Conservation (phyloP, 495 filamentous ascomycete genomes). For the Daldinia caldariorum region DNA sequence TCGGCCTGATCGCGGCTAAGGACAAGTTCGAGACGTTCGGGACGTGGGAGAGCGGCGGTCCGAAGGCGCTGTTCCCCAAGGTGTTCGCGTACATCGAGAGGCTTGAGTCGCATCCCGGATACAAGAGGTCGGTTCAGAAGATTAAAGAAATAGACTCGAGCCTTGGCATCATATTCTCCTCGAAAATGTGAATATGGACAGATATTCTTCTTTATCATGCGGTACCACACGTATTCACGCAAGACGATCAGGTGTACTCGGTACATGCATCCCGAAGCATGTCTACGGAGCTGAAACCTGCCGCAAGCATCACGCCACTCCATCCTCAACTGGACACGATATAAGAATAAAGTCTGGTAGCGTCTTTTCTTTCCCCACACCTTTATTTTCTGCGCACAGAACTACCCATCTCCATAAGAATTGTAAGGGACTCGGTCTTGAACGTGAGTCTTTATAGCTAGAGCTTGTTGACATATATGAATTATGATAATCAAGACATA, state of each 20-base stretch:
- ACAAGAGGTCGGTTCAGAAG: conserved; percentile 63
- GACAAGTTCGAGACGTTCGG: conserved; percentile 64
- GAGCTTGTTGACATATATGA: too few species aligned
- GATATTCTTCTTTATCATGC: neutral
- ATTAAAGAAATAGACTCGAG: conserved; percentile 69
- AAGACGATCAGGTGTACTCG: neutral
- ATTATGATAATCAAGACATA: too few species aligned
- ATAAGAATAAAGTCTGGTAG: neutral
- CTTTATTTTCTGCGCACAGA: too few species aligned
- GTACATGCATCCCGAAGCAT: neutral
- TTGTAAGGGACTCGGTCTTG: too few species aligned
- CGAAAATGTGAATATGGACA: conserved; percentile 9
- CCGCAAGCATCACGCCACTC: neutral
- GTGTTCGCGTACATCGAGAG: conserved; percentile 69
- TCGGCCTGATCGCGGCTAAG: conserved; percentile 70
- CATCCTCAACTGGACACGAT: neutral
- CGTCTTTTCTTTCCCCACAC: too few species aligned
- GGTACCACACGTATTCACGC: neutral
- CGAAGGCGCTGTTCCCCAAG: conserved; percentile 50
- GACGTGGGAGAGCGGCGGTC: conserved; percentile 36
- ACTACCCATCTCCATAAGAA: too few species aligned
- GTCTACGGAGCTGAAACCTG: neutral
- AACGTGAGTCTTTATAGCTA: too few species aligned
- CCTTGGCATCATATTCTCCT: conserved; percentile 34
- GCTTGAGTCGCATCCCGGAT: conserved; percentile 70